A percentile compares a stretch with the other conserved stretches of the same genome.
Evolutionary conservation across 192 early-diverging fungal genomes (phyloP).

Genomic region (Podila epicladia): DNA sequence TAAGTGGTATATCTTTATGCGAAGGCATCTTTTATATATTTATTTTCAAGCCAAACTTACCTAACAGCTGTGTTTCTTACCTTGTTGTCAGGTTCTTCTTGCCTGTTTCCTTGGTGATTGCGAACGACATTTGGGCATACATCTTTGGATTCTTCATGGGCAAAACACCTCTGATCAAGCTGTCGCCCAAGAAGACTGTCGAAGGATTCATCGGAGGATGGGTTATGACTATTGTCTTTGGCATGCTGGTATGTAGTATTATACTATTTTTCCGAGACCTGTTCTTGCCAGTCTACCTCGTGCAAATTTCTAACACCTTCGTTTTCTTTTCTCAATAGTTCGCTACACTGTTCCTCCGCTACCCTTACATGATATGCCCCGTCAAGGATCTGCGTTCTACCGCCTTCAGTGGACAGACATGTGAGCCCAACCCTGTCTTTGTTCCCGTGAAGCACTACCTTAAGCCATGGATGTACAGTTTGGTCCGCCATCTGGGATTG

Average conservation of each 20-base stretch:
- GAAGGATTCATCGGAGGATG: slow-evolving; percentile 96
- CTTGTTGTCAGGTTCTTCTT: slow-evolving; percentile 71
- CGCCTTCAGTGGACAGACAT: slow-evolving; percentile 61
- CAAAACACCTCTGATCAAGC: slow-evolving; percentile 85
- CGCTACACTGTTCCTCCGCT: slow-evolving; percentile 60
- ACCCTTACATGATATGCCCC: slow-evolving; percentile 69
- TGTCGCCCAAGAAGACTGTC: slow-evolving; percentile 99
- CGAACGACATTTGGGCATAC: slow-evolving; percentile 97
- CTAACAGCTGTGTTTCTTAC: not conserved
- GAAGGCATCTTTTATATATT: not conserved
- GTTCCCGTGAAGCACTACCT: slow-evolving; percentile 52
- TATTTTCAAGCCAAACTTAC: not conserved
- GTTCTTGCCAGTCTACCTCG: not conserved
- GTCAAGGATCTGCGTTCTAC: slow-evolving; percentile 62
- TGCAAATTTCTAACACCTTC: not conserved
- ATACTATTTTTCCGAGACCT: not conserved
- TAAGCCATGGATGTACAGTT: slow-evolving; percentile 53
- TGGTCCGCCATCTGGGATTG: slow-evolving; percentile 47
- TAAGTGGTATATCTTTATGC: slow-evolving; percentile 6
- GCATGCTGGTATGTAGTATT: slow-evolving; percentile 67
- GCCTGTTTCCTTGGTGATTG: slow-evolving; percentile 88
- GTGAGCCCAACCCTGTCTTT: slow-evolving; percentile 68
- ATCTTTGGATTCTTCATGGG: slow-evolving; percentile 97
- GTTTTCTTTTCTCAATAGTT: slow-evolving; percentile 25
- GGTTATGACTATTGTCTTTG: slow-evolving; percentile 88